These are phyloP conservation scores for Chenopodium berlandieri DNA, from an alignment of 148 eudicot genomes.

Conservation along the genomic window DNA sequence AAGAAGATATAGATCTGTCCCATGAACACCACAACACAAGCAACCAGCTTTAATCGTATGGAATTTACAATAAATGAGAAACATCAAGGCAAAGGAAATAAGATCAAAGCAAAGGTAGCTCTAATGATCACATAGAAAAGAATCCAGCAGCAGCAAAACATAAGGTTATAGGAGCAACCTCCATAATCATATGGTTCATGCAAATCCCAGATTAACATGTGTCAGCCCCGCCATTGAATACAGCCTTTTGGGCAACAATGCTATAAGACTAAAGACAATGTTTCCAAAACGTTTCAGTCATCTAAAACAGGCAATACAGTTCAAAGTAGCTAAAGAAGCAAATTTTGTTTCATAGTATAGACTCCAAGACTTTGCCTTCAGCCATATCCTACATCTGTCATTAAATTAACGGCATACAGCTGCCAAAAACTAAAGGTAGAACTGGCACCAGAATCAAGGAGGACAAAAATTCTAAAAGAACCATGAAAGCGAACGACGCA, in stretches of 20 bases:
- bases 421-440: not conserved
- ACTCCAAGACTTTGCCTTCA: not conserved
- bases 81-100: not conserved
- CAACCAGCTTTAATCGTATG: not conserved
- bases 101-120: no score
- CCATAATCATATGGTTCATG: not conserved
- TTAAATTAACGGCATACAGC: not conserved
- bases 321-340: not conserved
- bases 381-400: not conserved
- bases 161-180: not conserved
- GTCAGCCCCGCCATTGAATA: not conserved
- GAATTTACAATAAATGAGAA: not conserved
- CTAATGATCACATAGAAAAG: no score
- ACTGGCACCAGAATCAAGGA: not conserved
- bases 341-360: not conserved
- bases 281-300: not conserved
- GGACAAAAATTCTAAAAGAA: not conserved
- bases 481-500: no score
- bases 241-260: not conserved
- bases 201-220: no score
- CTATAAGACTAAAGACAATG: not conserved
- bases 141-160: no score
- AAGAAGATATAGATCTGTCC: not conserved
- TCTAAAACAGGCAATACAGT: not conserved
- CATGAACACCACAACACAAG: not conserved